Evolutionary conservation across 306 rosid genomes (phyloP), one percentile per base, ranked within the genome.

Genomic region (Gillenia trifoliata): DNA sequence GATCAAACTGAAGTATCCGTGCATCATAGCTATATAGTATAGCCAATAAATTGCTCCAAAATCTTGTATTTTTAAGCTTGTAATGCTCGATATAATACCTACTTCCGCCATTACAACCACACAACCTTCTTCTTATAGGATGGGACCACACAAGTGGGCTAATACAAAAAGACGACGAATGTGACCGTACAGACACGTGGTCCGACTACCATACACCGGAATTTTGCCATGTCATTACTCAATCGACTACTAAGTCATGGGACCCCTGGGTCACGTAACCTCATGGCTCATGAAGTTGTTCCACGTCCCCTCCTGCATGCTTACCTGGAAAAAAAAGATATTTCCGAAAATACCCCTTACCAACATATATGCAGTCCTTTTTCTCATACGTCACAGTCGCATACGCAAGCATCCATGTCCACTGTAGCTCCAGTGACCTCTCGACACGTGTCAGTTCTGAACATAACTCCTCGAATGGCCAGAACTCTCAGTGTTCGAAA

Each of bases 401-500:
- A 33, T 66, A 56, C 30, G 77, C 1, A 10, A 30, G 72, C 34
- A 17, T 56, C 49, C 70, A 22, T 30, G 8, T 55, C 20, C 17
- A n/a, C 47, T 22, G 66, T 6, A 50, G 52, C 26, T 1, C 91
- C 89, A 82, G 19, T 75, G 15, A 0, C 0, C 11, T 64, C 1
- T 0, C 5, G 86, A 56, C 87, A 85, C 85, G 81, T 81, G 84
- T 64, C 25, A 0, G 6, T 0, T 3, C 13, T 8, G 65, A 74
- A 78, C 56, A 5, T 1, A 34, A 33, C 20, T 68, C 25, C 69
- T 57, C 16, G 20, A 28, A 12, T 36, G 11, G 82, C 81, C 82
- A 80, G 74, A 72, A 70, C 75, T 73, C 81, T 72, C 64, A 0
- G 43, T 25, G 8, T 3, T 5, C 59, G 80, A 72, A 87, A 89